Evolutionary conservation across 1,139 yeast species (phyloP), one percentile per base, ranked within the genome.

Genomic region (Candida smagusa): DNA sequence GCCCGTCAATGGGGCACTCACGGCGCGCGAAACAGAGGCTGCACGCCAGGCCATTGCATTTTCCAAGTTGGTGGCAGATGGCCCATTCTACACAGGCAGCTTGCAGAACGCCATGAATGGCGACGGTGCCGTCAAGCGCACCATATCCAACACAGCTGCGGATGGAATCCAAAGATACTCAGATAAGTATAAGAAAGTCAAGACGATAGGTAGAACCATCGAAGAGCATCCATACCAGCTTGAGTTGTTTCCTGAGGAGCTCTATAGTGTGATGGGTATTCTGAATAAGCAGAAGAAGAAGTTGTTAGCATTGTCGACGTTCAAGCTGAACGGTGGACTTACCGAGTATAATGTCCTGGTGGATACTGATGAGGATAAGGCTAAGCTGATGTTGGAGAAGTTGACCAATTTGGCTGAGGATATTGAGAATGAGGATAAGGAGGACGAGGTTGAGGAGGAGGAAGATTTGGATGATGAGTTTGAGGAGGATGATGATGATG

Each of bases 191-290:
- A 71, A 84, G 48, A 84, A 84, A 54, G 81, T 79, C 45, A 76
- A 86, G 40, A 82, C 77, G 52, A 74, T 82, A n/a, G 92, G 92
- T 1, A 73, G 84, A 39, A 81, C 94, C 3, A 77, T 85, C 12
- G 84, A 83, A 47, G 95, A 86, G 41, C 94, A 87, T 61, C 96
- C 96, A 1, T 88, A 83, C 56, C 74, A 75, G 44, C 50, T 76
- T 22, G 79, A 77, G 40, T 72, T 84, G 45, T 87, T 90, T 59
- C 97, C 97, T 1, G 72, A 68, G 21, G 97, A 92, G 57, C 66
- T 92, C 41, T 82, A 85, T 49, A 63, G 74, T 21, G 87, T 83
- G 24, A 80, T 84, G 84, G 92, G 90, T 3, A 73, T 81, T 8
- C 72, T 75, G 45, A 74, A 71, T 46, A 70, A 71, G 52, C 74